phyloP scores from a whole-genome alignment of 306 rosid species.

The Vachellia collinsii region DNA sequence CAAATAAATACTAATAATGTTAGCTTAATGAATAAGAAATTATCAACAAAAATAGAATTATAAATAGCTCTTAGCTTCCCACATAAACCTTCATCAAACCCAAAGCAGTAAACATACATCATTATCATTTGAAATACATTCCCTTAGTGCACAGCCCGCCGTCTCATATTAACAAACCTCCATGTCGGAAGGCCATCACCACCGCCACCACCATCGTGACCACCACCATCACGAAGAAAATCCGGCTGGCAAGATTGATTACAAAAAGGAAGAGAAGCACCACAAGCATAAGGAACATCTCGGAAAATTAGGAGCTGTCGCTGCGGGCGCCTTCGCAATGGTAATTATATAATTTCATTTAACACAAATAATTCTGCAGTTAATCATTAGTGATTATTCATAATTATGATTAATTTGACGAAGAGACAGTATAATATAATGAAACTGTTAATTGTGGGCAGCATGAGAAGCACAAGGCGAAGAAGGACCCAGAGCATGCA shows the following conservation, averaged over 20 bases:
- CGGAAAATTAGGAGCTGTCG: background rate
- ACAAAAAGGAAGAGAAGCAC: constrained; percentile 11
- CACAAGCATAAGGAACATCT: background rate
- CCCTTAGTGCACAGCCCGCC: background rate
- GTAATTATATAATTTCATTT: background rate
- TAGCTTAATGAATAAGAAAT: background rate
- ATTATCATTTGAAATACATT: background rate
- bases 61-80: background rate
- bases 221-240: background rate
- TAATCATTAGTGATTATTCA: background rate
- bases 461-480: constrained; percentile 69
- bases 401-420: background rate
- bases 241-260: background rate
- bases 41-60: background rate
- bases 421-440: background rate
- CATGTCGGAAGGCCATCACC: background rate
- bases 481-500: constrained; percentile 66
- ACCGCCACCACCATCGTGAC: background rate
- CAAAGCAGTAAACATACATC: background rate
- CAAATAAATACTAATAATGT: background rate
- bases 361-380: background rate
- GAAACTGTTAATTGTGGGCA: constrained; percentile 4
- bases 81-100: background rate
- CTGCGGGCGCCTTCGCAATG: background rate
- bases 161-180: background rate